Evolutionary conservation across 345 rosid species (phyloP).

Genomic region (Geranium brycei): DNA sequence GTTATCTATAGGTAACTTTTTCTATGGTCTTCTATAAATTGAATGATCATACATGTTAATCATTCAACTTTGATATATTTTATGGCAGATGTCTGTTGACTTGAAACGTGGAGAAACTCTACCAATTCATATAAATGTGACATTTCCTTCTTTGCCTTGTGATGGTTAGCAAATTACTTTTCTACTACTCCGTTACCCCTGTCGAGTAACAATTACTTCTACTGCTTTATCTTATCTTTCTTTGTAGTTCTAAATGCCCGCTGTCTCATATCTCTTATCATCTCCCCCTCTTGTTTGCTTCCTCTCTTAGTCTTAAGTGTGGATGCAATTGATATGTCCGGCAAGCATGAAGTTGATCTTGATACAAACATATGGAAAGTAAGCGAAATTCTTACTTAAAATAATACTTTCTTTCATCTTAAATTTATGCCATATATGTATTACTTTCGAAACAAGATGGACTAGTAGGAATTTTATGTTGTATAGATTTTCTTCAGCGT

Average conservation of each 20-base stretch:
- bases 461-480: not conserved
- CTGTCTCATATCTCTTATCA: not conserved
- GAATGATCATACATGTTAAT: not conserved
- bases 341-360: constrained; percentile 99
- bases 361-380: constrained; percentile 99
- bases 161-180: constrained; percentile 39
- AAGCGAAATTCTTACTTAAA: constrained; percentile 10
- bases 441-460: not conserved
- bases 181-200: not conserved
- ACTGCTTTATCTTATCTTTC: constrained; percentile 6
- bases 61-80: constrained; percentile 1
- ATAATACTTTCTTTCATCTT: not conserved
- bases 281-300: not conserved
- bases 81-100: constrained; percentile 87
- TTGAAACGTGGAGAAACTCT: constrained; percentile 92
- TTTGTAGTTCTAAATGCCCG: not conserved
- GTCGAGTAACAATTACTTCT: not conserved
- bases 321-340: constrained; percentile 99
- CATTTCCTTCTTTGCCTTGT: constrained; percentile 83
- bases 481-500: not conserved
- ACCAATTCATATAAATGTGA: constrained; percentile 80
- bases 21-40: not conserved
- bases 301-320: constrained; percentile 63
- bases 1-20: not conserved
- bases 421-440: not conserved